Evolutionary conservation across 2,329 filamentous ascomycete species (phyloP).

Genomic region (Calonectria crousiana): DNA sequence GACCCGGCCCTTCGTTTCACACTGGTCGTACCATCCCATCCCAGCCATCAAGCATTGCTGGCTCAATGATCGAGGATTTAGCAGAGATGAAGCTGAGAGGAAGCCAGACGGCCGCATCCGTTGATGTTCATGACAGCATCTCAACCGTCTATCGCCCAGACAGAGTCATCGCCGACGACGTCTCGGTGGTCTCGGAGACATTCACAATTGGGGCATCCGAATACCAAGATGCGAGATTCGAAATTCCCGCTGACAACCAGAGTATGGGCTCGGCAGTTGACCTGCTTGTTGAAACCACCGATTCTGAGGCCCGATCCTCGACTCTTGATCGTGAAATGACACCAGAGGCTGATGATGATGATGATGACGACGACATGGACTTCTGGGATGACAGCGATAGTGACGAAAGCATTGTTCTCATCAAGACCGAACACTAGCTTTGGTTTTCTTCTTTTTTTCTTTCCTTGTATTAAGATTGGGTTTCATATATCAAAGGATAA

Average conservation of each 20-base stretch:
- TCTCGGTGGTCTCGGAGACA: slow-evolving; percentile 50
- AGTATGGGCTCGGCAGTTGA: slow-evolving; percentile 39
- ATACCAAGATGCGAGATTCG: slow-evolving; percentile 51
- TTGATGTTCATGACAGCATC: slow-evolving; percentile 55
- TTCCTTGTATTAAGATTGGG: background rate
- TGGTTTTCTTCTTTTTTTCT: background rate
- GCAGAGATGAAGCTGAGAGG: slow-evolving; percentile 49
- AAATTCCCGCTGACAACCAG: slow-evolving; percentile 49
- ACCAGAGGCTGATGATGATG: slow-evolving; percentile 20
- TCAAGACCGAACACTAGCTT: background rate
- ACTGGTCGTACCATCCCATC: slow-evolving; percentile 57
- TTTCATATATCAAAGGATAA: background rate
- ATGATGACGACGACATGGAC: slow-evolving; percentile 16
- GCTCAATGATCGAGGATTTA: slow-evolving; percentile 53
- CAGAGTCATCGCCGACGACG: slow-evolving; percentile 50
- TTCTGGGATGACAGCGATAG: slow-evolving; percentile 23
- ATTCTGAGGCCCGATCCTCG: slow-evolving; percentile 28
- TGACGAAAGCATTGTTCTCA: slow-evolving; percentile 25
- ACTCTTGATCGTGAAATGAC: slow-evolving; percentile 21
- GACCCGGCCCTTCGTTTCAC: slow-evolving; percentile 61
- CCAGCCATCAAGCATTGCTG: slow-evolving; percentile 48
- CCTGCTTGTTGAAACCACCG: slow-evolving; percentile 38
- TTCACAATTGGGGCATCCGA: slow-evolving; percentile 49
- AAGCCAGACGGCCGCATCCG: slow-evolving; percentile 49
- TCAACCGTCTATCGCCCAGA: slow-evolving; percentile 51